These are phyloP conservation scores for Trypanosoma brucei DNA, from an alignment of 208 protist genomes.

Conservation along the genomic window DNA sequence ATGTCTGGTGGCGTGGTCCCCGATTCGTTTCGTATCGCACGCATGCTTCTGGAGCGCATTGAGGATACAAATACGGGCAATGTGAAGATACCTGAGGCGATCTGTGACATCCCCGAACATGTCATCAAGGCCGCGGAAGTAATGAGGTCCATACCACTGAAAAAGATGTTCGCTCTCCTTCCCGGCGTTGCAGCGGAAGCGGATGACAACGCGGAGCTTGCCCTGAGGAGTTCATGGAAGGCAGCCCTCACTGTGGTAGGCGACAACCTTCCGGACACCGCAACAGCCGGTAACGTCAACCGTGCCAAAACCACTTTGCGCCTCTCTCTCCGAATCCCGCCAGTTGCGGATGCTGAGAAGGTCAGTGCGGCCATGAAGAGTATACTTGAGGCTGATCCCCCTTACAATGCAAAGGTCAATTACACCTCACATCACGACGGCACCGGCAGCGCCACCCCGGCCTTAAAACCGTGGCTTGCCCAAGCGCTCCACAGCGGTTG, in stretches of 20 bases:
- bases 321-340: constrained; percentile 91
- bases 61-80: constrained; percentile 91
- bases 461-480: constrained; percentile 73
- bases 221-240: constrained; percentile 90
- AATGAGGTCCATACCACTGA: constrained; percentile 60
- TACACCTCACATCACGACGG: constrained; percentile 55
- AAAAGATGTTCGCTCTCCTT: constrained; percentile 48
- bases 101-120: constrained; percentile 85
- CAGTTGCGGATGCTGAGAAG: constrained; percentile 46
- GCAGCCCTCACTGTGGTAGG: constrained; percentile 90
- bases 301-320: constrained; percentile 86
- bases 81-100: constrained; percentile 73
- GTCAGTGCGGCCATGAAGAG: constrained; percentile 56
- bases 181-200: constrained; percentile 33
- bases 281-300: constrained; percentile 92
- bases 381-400: constrained; percentile 83
- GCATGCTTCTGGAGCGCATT: constrained; percentile 84
- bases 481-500: constrained; percentile 74
- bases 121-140: constrained; percentile 34
- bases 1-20: constrained; percentile 91
- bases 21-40: constrained; percentile 90
- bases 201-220: constrained; percentile 65
- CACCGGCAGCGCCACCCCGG: constrained; percentile 84
- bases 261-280: constrained; percentile 76
- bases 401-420: constrained; percentile 87